phyloP scores from a whole-genome alignment of 495 filamentous ascomycete species.

The Daldinia caldariorum region DNA sequence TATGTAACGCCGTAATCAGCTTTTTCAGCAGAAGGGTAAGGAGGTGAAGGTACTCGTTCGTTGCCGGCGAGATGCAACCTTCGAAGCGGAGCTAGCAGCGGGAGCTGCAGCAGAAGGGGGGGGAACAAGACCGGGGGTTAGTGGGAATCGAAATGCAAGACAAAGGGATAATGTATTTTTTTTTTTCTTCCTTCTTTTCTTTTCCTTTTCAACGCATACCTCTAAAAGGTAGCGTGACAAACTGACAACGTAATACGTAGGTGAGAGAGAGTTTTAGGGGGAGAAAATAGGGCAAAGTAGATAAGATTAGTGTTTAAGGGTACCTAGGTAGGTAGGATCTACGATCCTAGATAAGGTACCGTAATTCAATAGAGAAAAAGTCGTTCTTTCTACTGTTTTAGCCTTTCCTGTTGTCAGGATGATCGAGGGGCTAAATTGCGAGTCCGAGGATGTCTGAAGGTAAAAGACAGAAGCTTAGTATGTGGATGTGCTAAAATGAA shows the following conservation, averaged over 20 bases:
- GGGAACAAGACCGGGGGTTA: constrained; percentile 18
- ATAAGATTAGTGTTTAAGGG: constrained; percentile 8
- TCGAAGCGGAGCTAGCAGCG: constrained; percentile 34
- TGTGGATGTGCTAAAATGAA: background rate
- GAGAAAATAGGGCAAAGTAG: background rate
- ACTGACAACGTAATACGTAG: background rate
- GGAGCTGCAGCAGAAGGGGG: constrained; percentile 41
- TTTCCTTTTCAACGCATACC: constrained; percentile 4
- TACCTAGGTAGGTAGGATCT: too few species aligned
- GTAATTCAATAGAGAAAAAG: background rate
- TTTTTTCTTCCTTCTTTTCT: too few species aligned
- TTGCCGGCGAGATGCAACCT: constrained; percentile 42
- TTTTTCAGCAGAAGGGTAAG: constrained; percentile 26
- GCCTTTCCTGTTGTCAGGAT: constrained; percentile 2
- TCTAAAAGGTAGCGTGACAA: background rate
- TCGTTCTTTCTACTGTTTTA: background rate
- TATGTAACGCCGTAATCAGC: constrained; percentile 40
- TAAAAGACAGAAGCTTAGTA: constrained; percentile 4
- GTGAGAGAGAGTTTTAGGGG: too few species aligned
- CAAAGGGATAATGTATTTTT: constrained; percentile 36
- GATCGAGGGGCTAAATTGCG: constrained; percentile 22
- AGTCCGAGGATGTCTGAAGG: constrained; percentile 27
- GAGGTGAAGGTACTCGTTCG: constrained; percentile 25
- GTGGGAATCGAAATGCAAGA: constrained; percentile 38
- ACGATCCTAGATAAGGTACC: background rate